phyloP scores from a whole-genome alignment of 2,329 filamentous ascomycete species.

The Aspergillus caelatus region DNA sequence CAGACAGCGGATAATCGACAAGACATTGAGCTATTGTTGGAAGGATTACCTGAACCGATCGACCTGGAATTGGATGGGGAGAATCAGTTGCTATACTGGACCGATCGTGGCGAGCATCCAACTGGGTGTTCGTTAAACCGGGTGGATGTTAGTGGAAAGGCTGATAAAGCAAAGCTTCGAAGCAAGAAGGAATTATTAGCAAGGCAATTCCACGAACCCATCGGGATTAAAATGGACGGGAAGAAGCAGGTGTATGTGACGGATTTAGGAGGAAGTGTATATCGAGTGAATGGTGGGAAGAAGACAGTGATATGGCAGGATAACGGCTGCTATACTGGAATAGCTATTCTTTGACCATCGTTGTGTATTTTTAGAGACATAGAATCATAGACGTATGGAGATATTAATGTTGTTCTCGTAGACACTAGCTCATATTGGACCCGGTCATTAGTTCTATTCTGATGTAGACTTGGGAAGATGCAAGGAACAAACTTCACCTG shows the following conservation, averaged over 20 bases:
- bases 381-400: too few relatives aligned
- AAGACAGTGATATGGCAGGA: constrained; percentile 24
- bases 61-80: constrained; percentile 59
- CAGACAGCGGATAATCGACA: constrained; percentile 36
- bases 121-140: constrained; percentile 58
- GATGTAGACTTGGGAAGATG: too few relatives aligned
- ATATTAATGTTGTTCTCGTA: too few relatives aligned
- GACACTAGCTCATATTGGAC: too few relatives aligned
- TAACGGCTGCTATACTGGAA: constrained; percentile 24
- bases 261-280: constrained; percentile 29
- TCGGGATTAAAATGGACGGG: constrained; percentile 27
- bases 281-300: constrained; percentile 21
- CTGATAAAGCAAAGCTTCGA: constrained; percentile 22
- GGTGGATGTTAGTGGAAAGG: constrained; percentile 19
- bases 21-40: constrained; percentile 50
- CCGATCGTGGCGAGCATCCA: constrained; percentile 61
- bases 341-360: constrained; percentile 7
- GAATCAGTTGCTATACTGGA: constrained; percentile 58
- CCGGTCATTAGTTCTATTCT: too few relatives aligned
- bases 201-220: constrained; percentile 31
- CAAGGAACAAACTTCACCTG: too few relatives aligned
- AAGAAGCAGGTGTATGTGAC: constrained; percentile 25
- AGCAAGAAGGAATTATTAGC: constrained; percentile 20
- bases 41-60: constrained; percentile 57
- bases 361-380: not conserved